Conservation (phyloP, 2,329 filamentous ascomycete species). For the Arachnopeziza araneosa region DNA sequence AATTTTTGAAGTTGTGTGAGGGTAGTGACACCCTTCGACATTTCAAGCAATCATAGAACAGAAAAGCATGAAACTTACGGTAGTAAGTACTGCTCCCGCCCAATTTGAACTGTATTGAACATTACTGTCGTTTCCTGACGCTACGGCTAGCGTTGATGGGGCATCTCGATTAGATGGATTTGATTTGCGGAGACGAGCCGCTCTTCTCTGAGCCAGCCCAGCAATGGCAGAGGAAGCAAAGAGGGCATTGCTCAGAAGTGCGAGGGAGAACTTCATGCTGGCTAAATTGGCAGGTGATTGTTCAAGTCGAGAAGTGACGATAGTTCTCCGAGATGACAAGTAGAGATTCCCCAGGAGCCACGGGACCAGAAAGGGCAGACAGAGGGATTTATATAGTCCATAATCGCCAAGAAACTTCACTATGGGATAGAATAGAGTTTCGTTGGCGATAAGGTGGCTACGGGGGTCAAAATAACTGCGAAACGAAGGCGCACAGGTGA, state of each 20-base stretch:
- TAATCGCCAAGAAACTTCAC: neutral
- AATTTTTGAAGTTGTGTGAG: too few species aligned
- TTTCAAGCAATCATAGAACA: neutral
- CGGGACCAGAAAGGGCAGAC: neutral
- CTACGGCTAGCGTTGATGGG: neutral
- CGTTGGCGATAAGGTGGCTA: neutral
- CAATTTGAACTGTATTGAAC: constrained; percentile 30
- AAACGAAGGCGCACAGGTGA: neutral
- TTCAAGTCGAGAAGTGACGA: neutral
- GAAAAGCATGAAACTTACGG: neutral
- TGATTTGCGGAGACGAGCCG: neutral
- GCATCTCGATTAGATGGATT: neutral
- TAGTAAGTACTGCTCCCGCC: constrained; percentile 34
- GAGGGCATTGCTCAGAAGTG: neutral
- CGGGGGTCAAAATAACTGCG: neutral
- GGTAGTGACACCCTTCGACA: too few species aligned
- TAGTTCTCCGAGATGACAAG: neutral
- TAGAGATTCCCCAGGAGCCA: neutral
- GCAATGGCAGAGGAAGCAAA: neutral
- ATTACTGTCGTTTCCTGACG: constrained; percentile 25
- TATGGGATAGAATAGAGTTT: neutral
- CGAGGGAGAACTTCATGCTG: neutral
- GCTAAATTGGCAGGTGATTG: neutral
- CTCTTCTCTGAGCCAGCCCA: neutral
- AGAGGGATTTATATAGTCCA: neutral